A percentile compares a stretch with the other conserved stretches of the same genome.
Conservation (phyloP, 305 asterid genomes). For the Andrographis paniculata region DNA sequence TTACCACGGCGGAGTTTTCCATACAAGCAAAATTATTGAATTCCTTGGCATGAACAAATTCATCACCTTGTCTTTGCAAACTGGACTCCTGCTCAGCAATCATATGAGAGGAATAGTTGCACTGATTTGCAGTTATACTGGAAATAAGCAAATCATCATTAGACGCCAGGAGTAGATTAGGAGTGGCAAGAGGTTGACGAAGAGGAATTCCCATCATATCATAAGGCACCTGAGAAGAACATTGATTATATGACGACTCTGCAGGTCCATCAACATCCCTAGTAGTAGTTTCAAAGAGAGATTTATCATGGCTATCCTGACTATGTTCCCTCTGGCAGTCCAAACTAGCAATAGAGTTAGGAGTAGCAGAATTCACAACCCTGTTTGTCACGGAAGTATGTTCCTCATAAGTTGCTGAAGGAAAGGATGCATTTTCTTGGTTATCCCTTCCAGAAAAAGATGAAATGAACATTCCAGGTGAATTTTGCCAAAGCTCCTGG, state of each 20-base stretch:
- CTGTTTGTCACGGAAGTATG: conserved; percentile 21
- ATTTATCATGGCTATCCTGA: conserved; percentile 34
- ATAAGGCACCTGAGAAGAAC: conserved; percentile 27
- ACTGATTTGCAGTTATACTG: conserved; percentile 23
- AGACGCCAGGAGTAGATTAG: conserved; percentile 31
- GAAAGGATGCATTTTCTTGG: conserved; percentile 32
- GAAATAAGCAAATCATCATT: conserved; percentile 33
- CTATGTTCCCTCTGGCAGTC: conserved; percentile 23
- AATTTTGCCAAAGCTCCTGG: conserved; percentile 51
- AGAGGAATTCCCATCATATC: conserved; percentile 23
- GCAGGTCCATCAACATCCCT: not conserved
- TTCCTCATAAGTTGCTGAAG: conserved; percentile 17
- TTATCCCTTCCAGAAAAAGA: conserved; percentile 33
- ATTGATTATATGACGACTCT: conserved; percentile 19
- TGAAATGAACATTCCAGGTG: conserved; percentile 40
- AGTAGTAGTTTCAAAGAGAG: conserved; percentile 31
- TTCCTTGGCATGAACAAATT: conserved; percentile 31
- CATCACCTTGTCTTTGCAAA: conserved; percentile 30
- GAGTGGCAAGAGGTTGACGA: conserved; percentile 27
- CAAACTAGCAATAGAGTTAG: conserved; percentile 14
- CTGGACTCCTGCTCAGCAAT: conserved; percentile 29
- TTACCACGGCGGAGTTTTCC: conserved; percentile 32
- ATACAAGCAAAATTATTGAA: conserved; percentile 30
- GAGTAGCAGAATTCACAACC: conserved; percentile 19
- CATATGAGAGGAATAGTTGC: conserved; percentile 24